phyloP scores from a whole-genome alignment of 2,329 filamentous ascomycete genomes.

The Xylaria digitata region DNA sequence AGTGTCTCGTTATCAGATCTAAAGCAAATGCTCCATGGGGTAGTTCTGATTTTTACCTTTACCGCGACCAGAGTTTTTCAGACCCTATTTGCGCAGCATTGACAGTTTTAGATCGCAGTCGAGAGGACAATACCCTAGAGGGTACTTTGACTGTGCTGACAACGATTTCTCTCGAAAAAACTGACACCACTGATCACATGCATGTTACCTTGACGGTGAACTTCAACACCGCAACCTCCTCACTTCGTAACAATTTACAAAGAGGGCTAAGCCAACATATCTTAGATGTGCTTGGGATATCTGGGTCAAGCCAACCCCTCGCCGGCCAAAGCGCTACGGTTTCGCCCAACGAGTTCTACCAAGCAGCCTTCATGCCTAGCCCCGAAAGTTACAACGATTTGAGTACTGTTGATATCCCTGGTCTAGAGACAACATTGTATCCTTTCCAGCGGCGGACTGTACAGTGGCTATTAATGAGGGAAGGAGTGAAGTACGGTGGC shows the following conservation, averaged over 20 bases:
- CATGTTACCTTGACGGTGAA: slow-evolving; percentile 53
- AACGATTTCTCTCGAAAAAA: slow-evolving; percentile 49
- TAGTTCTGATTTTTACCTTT: slow-evolving; percentile 34
- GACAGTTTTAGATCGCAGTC: slow-evolving; percentile 32
- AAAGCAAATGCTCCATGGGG: slow-evolving; percentile 26
- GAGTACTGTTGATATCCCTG: slow-evolving; percentile 56
- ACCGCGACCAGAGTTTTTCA: slow-evolving; percentile 29
- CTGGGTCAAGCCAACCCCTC: neutral
- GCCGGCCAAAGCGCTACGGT: slow-evolving; percentile 44
- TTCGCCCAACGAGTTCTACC: slow-evolving; percentile 72
- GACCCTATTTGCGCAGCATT: slow-evolving; percentile 31
- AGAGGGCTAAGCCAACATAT: slow-evolving; percentile 52
- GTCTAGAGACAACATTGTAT: slow-evolving; percentile 66
- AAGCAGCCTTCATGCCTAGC: slow-evolving; percentile 71
- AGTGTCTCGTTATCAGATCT: slow-evolving; percentile 32
- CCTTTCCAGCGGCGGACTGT: slow-evolving; percentile 79
- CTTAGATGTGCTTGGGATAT: slow-evolving; percentile 52
- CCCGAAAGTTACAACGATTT: slow-evolving; percentile 54
- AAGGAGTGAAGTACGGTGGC: slow-evolving; percentile 66
- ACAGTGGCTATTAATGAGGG: slow-evolving; percentile 75
- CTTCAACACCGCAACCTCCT: slow-evolving; percentile 57
- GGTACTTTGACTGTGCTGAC: slow-evolving; percentile 51
- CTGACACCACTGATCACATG: slow-evolving; percentile 45
- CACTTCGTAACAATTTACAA: slow-evolving; percentile 49
- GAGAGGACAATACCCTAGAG: slow-evolving; percentile 36